Evolutionary conservation across 306 rosid species (phyloP).

Genomic region (Citrullus colocynthis): DNA sequence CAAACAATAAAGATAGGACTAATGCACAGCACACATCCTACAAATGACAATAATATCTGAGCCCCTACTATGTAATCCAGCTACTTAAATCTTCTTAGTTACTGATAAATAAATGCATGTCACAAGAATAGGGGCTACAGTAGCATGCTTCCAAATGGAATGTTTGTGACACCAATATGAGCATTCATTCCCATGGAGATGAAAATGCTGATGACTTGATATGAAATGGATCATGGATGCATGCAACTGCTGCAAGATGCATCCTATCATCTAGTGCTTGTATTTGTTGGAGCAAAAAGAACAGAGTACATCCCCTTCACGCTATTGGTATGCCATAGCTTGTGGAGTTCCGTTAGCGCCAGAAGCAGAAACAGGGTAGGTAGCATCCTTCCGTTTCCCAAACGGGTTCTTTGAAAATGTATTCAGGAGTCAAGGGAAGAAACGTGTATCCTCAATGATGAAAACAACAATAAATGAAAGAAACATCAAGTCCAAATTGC

Average conservation of each 20-base stretch:
- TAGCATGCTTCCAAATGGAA: constrained; percentile 66
- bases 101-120: constrained; percentile 78
- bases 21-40: constrained; percentile 53
- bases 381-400: constrained; percentile 82
- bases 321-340: constrained; percentile 72
- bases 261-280: constrained; percentile 75
- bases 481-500: background rate
- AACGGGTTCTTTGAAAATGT: constrained; percentile 95
- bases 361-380: constrained; percentile 33
- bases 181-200: constrained; percentile 83
- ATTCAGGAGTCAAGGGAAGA: constrained; percentile 40
- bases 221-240: constrained; percentile 99
- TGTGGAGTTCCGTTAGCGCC: constrained; percentile 60
- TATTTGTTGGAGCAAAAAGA: constrained; percentile 63
- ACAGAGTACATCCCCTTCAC: constrained; percentile 97
- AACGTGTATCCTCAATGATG: constrained; percentile 7
- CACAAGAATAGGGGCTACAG: constrained; percentile 17
- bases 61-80: constrained; percentile 33
- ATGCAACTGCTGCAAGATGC: constrained; percentile 97
- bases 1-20: constrained; percentile 34
- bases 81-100: constrained; percentile 27
- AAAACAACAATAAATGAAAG: background rate
- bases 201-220: constrained; percentile 87
- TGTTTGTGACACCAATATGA: constrained; percentile 79
- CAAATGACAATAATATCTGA: constrained; percentile 30